Evolutionary conservation across 257 asterid genomes (phyloP).

Genomic region (Solanum appendiculatum): DNA sequence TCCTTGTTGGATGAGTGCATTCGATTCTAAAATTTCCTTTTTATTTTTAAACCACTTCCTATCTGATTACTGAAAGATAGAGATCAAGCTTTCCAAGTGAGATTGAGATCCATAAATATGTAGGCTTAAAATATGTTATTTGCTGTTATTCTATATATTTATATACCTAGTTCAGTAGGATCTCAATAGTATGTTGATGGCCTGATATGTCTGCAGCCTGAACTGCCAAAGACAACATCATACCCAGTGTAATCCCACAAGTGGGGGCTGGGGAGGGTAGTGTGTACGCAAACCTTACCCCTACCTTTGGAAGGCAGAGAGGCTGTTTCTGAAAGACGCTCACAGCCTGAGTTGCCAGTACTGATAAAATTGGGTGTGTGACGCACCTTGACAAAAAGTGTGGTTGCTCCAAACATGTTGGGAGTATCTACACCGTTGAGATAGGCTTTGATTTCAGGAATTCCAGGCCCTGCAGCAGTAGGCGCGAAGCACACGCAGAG

Average conservation of each 20-base stretch:
- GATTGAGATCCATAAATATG: neutral
- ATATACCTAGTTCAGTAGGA: neutral
- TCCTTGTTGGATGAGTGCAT: neutral
- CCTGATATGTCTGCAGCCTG: neutral
- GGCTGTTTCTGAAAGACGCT: neutral
- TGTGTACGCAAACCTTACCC: neutral
- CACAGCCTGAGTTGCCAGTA: neutral
- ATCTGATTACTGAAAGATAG: neutral
- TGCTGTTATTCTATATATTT: neutral
- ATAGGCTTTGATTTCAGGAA: slow-evolving; percentile 93
- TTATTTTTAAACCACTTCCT: neutral
- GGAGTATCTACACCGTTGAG: slow-evolving; percentile 93
- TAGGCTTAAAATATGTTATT: neutral
- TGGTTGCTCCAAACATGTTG: slow-evolving; percentile 80
- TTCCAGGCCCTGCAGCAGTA: slow-evolving; percentile 97
- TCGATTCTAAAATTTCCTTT: neutral
- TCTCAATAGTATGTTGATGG: neutral
- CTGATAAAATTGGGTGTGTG: neutral
- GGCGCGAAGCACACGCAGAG: slow-evolving; percentile 86
- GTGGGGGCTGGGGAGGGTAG: too few species aligned
- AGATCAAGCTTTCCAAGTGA: neutral
- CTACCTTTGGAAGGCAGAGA: neutral
- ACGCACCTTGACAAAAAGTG: slow-evolving; percentile 73
- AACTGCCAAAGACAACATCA: neutral
- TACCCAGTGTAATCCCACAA: neutral